Conservation (phyloP, 1,139 yeast species). For the Debaryomyces subglobosus region DNA sequence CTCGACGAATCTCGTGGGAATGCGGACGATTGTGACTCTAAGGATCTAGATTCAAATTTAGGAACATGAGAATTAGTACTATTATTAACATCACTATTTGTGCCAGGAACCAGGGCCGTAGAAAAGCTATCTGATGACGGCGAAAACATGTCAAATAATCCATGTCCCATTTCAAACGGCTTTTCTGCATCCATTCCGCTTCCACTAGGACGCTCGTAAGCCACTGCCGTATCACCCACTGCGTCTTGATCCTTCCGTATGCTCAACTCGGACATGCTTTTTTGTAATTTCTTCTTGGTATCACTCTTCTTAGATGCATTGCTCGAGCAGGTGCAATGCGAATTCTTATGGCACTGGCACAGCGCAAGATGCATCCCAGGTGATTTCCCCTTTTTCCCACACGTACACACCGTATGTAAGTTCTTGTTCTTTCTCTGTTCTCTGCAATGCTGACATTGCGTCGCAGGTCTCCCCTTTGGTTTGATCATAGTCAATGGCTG, state of each 20-base stretch:
- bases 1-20: background rate
- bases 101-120: constrained; percentile 7
- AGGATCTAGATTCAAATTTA: background rate
- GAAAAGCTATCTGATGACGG: constrained; percentile 13
- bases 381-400: constrained; percentile 61
- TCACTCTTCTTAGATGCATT: constrained; percentile 22
- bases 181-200: constrained; percentile 38
- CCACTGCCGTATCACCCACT: background rate
- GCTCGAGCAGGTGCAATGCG: constrained; percentile 60
- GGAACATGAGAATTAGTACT: background rate
- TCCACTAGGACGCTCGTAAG: constrained; percentile 17
- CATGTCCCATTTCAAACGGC: constrained; percentile 32
- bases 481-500: constrained; percentile 90
- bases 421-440: constrained; percentile 73
- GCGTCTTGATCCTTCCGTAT: background rate
- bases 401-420: constrained; percentile 72
- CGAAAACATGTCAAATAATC: constrained; percentile 33
- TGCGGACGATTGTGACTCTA: background rate
- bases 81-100: background rate
- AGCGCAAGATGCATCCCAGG: constrained; percentile 49
- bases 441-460: constrained; percentile 88
- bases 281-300: constrained; percentile 27
- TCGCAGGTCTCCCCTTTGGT: constrained; percentile 94
- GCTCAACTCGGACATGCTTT: constrained; percentile 15
- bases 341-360: constrained; percentile 58